phyloP scores from a whole-genome alignment of 345 rosid species.

The Dovyalis caffra region DNA sequence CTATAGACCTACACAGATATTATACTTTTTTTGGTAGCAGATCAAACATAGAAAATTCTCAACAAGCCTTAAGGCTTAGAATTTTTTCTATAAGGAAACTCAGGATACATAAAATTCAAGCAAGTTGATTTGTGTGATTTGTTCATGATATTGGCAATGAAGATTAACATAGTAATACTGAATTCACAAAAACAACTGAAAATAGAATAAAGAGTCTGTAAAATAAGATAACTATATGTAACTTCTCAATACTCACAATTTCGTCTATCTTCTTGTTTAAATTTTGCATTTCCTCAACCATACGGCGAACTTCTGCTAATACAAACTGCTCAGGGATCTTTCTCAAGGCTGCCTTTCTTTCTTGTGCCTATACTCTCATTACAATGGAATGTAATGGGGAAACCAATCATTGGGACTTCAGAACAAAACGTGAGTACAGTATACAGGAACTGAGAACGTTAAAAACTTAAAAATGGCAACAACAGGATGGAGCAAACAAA shows the following conservation, averaged over 20 bases:
- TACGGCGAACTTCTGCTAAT: conserved; percentile 70
- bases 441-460: background rate
- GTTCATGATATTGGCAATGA: background rate
- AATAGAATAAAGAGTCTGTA: background rate
- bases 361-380: conserved; percentile 55
- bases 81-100: background rate
- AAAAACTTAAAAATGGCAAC: background rate
- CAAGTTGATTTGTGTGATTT: background rate
- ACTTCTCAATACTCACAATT: conserved; percentile 48
- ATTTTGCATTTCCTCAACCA: conserved; percentile 92
- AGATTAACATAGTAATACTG: background rate
- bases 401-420: background rate
- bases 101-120: too few relatives aligned
- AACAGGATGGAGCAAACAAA: background rate
- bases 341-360: conserved; percentile 60
- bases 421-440: background rate
- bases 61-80: background rate
- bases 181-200: background rate
- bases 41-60: background rate
- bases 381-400: background rate
- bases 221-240: background rate
- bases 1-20: too few relatives aligned
- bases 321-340: conserved; percentile 78
- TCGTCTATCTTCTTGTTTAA: conserved; percentile 80
- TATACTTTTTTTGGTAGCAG: too few relatives aligned